Evolutionary conservation across 2,329 filamentous ascomycete genomes (phyloP).

Genomic region (Cladorrhinum sp.): DNA sequence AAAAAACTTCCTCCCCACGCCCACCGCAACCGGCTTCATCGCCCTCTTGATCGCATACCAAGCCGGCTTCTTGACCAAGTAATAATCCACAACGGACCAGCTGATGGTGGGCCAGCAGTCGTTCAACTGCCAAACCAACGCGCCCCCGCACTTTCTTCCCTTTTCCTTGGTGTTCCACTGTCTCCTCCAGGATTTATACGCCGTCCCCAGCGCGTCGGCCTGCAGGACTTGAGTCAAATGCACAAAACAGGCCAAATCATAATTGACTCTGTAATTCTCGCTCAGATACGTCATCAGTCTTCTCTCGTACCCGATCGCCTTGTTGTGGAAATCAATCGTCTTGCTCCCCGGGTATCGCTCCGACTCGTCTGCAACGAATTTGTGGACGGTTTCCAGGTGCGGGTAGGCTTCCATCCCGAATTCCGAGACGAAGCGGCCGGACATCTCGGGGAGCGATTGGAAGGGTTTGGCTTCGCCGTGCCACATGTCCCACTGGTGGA

Average conservation of each 20-base stretch:
- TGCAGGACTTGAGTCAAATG: constrained; percentile 53
- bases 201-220: constrained; percentile 45
- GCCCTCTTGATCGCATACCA: constrained; percentile 47
- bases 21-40: constrained; percentile 57
- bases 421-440: constrained; percentile 73
- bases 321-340: constrained; percentile 77
- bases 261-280: constrained; percentile 63
- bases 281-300: constrained; percentile 68
- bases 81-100: constrained; percentile 64
- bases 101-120: constrained; percentile 67
- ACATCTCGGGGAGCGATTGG: constrained; percentile 66
- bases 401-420: constrained; percentile 82
- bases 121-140: constrained; percentile 67
- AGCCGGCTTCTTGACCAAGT: constrained; percentile 62
- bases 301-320: constrained; percentile 70
- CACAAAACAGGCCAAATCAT: constrained; percentile 45
- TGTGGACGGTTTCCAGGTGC: constrained; percentile 65
- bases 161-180: constrained; percentile 54
- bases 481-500: constrained; percentile 83
- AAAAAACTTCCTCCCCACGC: constrained; percentile 45
- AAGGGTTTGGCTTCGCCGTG: constrained; percentile 74
- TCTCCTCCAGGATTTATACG: constrained; percentile 53
- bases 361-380: constrained; percentile 54
- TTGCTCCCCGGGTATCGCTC: constrained; percentile 64
- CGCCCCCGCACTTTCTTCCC: constrained; percentile 60